Evolutionary conservation across 768 basidiomycete genomes (phyloP).

Genomic region (Coprinopsis cinerea): DNA sequence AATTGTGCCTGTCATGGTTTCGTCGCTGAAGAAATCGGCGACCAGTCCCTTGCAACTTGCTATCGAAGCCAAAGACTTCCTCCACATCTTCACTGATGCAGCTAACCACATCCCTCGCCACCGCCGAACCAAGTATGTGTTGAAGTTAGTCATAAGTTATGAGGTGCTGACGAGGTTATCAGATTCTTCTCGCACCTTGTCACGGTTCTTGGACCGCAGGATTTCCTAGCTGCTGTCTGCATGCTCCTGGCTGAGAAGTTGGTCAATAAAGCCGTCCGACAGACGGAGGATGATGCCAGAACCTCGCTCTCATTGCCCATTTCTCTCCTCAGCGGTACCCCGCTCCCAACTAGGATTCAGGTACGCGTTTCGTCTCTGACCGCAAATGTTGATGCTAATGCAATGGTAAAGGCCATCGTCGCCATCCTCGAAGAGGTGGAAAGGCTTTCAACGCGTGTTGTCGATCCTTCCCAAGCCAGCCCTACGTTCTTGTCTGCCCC

Average conservation of each 20-base stretch:
- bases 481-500: constrained; percentile 51
- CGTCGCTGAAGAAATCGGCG: constrained; percentile 62
- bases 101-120: constrained; percentile 89
- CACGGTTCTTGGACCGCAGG: constrained; percentile 69
- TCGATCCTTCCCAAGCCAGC: constrained; percentile 29
- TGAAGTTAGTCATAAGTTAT: not conserved
- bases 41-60: constrained; percentile 53
- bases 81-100: constrained; percentile 92
- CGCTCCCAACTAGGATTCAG: constrained; percentile 40
- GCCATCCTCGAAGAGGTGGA: constrained; percentile 64
- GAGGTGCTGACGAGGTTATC: constrained; percentile 2
- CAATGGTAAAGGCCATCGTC: constrained; percentile 43
- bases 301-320: constrained; percentile 60
- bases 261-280: constrained; percentile 62
- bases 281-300: constrained; percentile 52
- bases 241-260: constrained; percentile 83
- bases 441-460: constrained; percentile 44
- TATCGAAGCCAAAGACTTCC: constrained; percentile 68
- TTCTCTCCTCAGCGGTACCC: constrained; percentile 54
- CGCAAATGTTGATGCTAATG: constrained; percentile 1
- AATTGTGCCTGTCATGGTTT: constrained; percentile 90
- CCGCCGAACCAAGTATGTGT: constrained; percentile 73
- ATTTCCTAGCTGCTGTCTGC: constrained; percentile 77
- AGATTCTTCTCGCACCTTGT: constrained; percentile 90
- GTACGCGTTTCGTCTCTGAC: constrained; percentile 31